Percentiles rank a stretch among this genome's conserved stretches.
Evolutionary conservation across 1,284 basidiomycete species (phyloP).

Genomic region (Lignosus rhinocerotis): DNA sequence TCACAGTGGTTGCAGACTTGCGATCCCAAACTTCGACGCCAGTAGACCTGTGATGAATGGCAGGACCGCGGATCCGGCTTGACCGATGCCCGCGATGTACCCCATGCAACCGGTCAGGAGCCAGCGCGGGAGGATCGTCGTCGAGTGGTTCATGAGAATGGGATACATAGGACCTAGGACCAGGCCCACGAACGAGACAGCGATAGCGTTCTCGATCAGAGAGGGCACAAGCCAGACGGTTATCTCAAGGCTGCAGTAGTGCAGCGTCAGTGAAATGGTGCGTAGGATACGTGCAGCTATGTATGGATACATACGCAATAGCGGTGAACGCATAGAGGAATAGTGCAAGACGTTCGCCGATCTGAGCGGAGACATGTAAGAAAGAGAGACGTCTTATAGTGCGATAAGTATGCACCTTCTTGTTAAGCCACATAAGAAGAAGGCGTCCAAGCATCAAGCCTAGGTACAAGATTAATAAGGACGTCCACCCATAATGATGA

Average conservation of each 20-base stretch:
- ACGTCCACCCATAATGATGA: neutral
- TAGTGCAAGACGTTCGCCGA: conserved; percentile 54
- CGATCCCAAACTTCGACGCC: conserved; percentile 54
- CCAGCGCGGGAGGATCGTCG: conserved; percentile 59
- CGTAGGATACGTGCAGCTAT: neutral
- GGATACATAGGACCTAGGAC: conserved; percentile 58
- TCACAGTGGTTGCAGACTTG: conserved; percentile 57
- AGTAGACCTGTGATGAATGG: conserved; percentile 68
- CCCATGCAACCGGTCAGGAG: conserved; percentile 67
- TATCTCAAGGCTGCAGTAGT: conserved; percentile 49
- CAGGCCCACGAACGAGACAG: conserved; percentile 56
- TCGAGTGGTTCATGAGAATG: conserved; percentile 60
- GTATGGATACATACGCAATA: conserved; percentile 44
- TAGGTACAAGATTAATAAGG: conserved; percentile 12
- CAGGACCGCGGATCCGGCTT: conserved; percentile 64
- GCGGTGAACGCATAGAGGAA: conserved; percentile 53
- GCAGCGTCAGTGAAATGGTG: neutral
- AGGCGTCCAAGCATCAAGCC: conserved; percentile 60
- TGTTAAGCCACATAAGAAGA: conserved; percentile 56
- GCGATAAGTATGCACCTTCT: conserved; percentile 38
- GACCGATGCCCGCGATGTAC: conserved; percentile 65
- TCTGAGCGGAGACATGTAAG: conserved; percentile 30
- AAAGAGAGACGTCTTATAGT: neutral
- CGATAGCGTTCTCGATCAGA: conserved; percentile 58
- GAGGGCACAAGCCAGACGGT: conserved; percentile 66